Evolutionary conservation across 2,329 filamentous ascomycete genomes (phyloP).

Genomic region (Sphaerulina musiva): DNA sequence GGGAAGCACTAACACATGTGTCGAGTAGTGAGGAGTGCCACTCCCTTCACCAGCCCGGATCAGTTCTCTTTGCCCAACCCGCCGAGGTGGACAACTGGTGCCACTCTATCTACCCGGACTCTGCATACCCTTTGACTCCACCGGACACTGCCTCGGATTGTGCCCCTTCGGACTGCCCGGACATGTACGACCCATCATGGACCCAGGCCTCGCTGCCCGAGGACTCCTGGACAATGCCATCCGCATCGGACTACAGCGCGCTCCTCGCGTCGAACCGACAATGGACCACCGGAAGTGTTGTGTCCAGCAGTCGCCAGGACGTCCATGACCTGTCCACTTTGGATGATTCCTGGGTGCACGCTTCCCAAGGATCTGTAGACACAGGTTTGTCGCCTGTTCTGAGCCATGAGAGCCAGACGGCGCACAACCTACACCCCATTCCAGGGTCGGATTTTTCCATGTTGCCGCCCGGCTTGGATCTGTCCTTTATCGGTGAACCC

Average conservation of each 20-base stretch:
- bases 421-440: slow-evolving; percentile 27
- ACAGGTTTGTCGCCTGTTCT: slow-evolving; percentile 32
- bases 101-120: slow-evolving; percentile 25
- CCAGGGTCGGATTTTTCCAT: slow-evolving; percentile 26
- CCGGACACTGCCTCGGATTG: slow-evolving; percentile 31
- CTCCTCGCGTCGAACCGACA: slow-evolving; percentile 21
- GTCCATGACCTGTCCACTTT: slow-evolving; percentile 19
- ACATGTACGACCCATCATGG: slow-evolving; percentile 27
- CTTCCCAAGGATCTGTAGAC: slow-evolving; percentile 30
- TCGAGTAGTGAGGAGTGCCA: slow-evolving; percentile 27
- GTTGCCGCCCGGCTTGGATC: slow-evolving; percentile 28
- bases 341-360: slow-evolving; percentile 23
- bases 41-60: slow-evolving; percentile 25
- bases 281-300: slow-evolving; percentile 18
- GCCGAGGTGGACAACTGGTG: slow-evolving; percentile 30
- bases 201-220: slow-evolving; percentile 25
- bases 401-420: slow-evolving; percentile 34
- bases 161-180: slow-evolving; percentile 25
- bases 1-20: slow-evolving; percentile 24
- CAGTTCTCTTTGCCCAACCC: slow-evolving; percentile 29
- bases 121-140: slow-evolving; percentile 25
- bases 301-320: slow-evolving; percentile 18
- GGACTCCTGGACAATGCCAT: slow-evolving; percentile 24
- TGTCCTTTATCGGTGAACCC: slow-evolving; percentile 26
- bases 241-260: slow-evolving; percentile 24